Base-by-base conservation (phyloP, 768 basidiomycete species). In the Mycena polygramma region DNA sequence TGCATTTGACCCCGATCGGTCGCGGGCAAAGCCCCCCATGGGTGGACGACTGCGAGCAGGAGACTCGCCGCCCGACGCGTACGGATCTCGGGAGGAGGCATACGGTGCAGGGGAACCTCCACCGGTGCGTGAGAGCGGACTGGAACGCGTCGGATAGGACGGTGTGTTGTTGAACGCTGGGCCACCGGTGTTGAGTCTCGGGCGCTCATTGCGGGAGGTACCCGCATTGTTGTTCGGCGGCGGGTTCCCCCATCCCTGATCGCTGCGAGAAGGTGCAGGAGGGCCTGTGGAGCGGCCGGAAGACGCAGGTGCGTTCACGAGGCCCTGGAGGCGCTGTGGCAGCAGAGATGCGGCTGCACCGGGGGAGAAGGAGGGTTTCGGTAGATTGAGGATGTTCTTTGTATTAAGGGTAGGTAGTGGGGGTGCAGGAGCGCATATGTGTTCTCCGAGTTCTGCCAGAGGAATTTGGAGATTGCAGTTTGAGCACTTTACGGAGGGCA, bases 401-500 rank as follows among this genome's bases (percentile, higher is more conserved):
- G 82, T 57, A 77, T 73, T 70, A 72, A 79, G 45, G 76, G 80
- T 76, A 57, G 88, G 85, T 13, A 84, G 77, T 20, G 90, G 84
- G 1, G 87, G 85, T 13, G 84, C 74, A 14, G 84, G 79, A 8
- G 84, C 72, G 79, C 96, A 98, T 77, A 90, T 83, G 77, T 97
- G 96, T 70, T 94, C 92, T 45, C 90, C 90, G 43, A 97, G 89
- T 54, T 90, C 85, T 55, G 86, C 81, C 43, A 97, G 84, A 39
- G 92, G 90, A 46, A 98, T 93, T 1, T 87, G 89, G 11, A 83
- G 82, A 74, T 83, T 82, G 78, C 96, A 98, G 37, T 83, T 91
- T 3, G 94, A 94, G 79, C 96, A 98, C 78, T 92, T 97, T 69
- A 96, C 92, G 3, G 90, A 85, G 7, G 96, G 94, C 13, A 97